Base-by-base conservation (phyloP, 1,284 basidiomycete genomes). In the Microbotryomycetes sp. region DNA sequence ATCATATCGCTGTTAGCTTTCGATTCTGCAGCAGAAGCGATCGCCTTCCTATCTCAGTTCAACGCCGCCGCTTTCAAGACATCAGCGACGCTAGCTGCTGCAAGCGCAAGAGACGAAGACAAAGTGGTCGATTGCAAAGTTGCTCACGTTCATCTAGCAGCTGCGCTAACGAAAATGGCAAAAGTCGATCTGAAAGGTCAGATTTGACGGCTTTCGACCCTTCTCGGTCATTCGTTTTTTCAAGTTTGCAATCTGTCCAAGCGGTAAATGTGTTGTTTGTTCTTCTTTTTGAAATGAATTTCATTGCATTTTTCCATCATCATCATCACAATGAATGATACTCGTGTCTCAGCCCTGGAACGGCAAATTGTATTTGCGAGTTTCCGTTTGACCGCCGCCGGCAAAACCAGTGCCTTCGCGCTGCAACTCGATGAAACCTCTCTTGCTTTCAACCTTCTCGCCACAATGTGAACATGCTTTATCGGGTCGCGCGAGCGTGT, bases 1-100 rank as follows among this genome's bases (percentile, higher is more conserved):
- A 78, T 98, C 62, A 82, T 83, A 64, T 80, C 83, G 65, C 88
- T 92, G 74, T 84, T 98, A 60, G 89, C 84, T 26, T 97, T 96
- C 77, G 87, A 91, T 23, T 79, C 80, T 15, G 72, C 84, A 47
- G 76, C 81, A 54, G 83, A 84, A 53, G 80, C 86, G 9, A 80
- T 84, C 71, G 77, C 81, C 55, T 97, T 96, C 76, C 80, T 98
- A 28, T 74, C 77, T 62, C 77, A 83, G 56, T 87, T 92, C 76
- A 79, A 83, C 49, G 86, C 85, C 5, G 84, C 83, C 25, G 78
- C 81, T 63, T 96, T 87, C 79, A 81, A 65, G 30, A 81, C 56
- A 65, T 7, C 42, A 22, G 26, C 29, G 45, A 46, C 9, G 47
- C 54, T 19, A 23, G 36, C 23, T 56, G 49, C 28, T 58, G 56